Base-by-base conservation (phyloP, 257 asterid genomes). In the Cordia subcordata region DNA sequence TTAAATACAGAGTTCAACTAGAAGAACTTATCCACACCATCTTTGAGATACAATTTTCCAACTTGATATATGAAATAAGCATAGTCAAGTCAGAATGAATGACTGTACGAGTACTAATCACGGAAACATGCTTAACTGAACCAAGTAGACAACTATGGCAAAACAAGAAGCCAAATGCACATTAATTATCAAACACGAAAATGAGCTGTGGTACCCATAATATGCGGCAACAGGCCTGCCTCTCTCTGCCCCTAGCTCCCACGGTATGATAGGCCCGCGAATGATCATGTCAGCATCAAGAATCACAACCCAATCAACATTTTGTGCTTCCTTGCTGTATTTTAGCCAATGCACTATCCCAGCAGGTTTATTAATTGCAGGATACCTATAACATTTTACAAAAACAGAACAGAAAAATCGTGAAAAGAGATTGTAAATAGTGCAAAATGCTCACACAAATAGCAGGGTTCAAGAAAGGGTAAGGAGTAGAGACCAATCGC, bases 241-340 rank as follows among this genome's bases (percentile, higher is more conserved):
- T 82, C 80, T 85, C 88, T 86, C 95, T 16, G 95, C 97, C 40
- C 99, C 99, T 67, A 93, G 90, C 81, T 93, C 97, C 99, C 99
- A 93, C 4, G 99, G 99, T 27, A 93, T 35, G 18, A 93, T 89
- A 9, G 97, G 95, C 17, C 99, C 97, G 62, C 99, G 88, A 42
- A 89, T 67, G 39, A 93, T 85, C 99, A 75, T 76, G 71, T 93
- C 99, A n/a, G 99, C 97, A 37, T 93, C 99, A 45, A 93, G 79
- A 67, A 93, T 85, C 38, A 93, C 88, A 23, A 93, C 96, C 99
- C 97, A 93, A 72, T 93, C 99, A 42, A 93, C 99, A 67, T 93
- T 83, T 37, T 86, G 76, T 27, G 99, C 96, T 37, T 93, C 97
- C 66, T 80, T 76, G 70, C 99, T 89, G 70, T 89, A 73, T 66